A percentile compares a stretch with the other conserved stretches of the same genome.
Evolutionary conservation across 768 basidiomycete species (phyloP).

Genomic region (Lepiota brunneoincarnata): DNA sequence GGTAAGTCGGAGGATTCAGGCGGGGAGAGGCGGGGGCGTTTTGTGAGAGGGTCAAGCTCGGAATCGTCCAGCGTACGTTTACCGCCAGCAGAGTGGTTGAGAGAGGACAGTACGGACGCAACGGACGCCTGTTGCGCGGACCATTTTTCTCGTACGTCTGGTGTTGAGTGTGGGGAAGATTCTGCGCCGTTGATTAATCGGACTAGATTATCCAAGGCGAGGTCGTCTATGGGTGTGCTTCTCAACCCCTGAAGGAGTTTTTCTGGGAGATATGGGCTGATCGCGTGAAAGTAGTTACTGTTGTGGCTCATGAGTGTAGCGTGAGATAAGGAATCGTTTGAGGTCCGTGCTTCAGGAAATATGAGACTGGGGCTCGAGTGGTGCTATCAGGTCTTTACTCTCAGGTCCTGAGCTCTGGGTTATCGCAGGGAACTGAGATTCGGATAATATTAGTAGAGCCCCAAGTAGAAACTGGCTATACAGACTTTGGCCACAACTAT

Average conservation of each 20-base stretch:
- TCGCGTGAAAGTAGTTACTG: constrained; percentile 7
- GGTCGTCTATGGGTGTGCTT: constrained; percentile 28
- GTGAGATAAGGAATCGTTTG: constrained; percentile 6
- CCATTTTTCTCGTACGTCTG: constrained; percentile 33
- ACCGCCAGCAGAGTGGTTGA: constrained; percentile 18
- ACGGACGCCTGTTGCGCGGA: constrained; percentile 31
- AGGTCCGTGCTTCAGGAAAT: not conserved
- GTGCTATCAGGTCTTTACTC: too few species aligned
- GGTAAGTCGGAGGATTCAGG: constrained; percentile 11
- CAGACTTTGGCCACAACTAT: constrained; percentile 6
- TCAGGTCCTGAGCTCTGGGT: too few species aligned
- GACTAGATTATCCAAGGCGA: constrained; percentile 38
- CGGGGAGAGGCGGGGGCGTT: constrained; percentile 31
- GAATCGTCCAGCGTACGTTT: constrained; percentile 37
- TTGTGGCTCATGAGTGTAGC: not conserved
- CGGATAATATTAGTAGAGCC: not conserved
- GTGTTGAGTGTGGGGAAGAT: constrained; percentile 27
- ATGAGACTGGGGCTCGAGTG: too few species aligned
- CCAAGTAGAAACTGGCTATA: not conserved
- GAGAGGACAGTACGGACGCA: constrained; percentile 27
- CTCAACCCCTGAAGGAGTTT: constrained; percentile 6
- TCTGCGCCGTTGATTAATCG: constrained; percentile 41
- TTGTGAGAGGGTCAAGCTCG: constrained; percentile 25
- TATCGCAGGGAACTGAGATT: too few species aligned
- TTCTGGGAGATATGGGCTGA: constrained; percentile 7